Evolutionary conservation across 331 rosid genomes (phyloP), one percentile per base, ranked within the genome.

Genomic region (Quercus lobata): DNA sequence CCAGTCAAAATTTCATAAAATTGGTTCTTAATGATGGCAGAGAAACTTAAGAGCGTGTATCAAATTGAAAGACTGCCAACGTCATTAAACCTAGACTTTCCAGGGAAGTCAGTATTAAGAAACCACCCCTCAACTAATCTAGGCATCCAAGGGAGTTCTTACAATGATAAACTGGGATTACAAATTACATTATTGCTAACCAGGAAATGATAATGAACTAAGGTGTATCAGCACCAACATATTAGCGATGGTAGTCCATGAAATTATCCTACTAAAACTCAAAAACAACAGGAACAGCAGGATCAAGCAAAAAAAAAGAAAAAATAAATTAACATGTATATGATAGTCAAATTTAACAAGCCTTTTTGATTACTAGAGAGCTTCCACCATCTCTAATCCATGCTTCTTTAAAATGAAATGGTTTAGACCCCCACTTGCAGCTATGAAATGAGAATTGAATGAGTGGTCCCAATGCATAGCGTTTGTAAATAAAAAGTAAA

Each of bases 191-290:
- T 5, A n/a, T 21, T 60, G 18, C 66, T 22, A 60, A 24, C 66
- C 25, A 21, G 14, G 32, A 60, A 60, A 27, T 60, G 32, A 22
- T n/a, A 24, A 22, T n/a, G 18, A 60, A 11, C 16, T 14, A 14
- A 11, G 17, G 14, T 4, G 65, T 6, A 60, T 24, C 37, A 58
- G 65, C 65, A 22, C 30, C 11, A 21, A n/a, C 65, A n/a, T 9
- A 3, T 12, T 49, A 14, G 18, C 5, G 3, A 58, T 15, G 69
- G 69, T 15, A 69, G 82, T 77, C 74, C 84, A 76, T 76, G 82
- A 80, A 24, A 82, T 77, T 68, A 78, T 77, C 82, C 75, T 81
- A 84, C 57, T 32, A 83, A 49, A 10, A 16, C 76, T 76, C 72
- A 79, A 74, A 72, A 49, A 57, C 57, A 78, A 41, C 78, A 35